Evolutionary conservation across 257 asterid species (phyloP).

Genomic region (Coffea eugenioides): DNA sequence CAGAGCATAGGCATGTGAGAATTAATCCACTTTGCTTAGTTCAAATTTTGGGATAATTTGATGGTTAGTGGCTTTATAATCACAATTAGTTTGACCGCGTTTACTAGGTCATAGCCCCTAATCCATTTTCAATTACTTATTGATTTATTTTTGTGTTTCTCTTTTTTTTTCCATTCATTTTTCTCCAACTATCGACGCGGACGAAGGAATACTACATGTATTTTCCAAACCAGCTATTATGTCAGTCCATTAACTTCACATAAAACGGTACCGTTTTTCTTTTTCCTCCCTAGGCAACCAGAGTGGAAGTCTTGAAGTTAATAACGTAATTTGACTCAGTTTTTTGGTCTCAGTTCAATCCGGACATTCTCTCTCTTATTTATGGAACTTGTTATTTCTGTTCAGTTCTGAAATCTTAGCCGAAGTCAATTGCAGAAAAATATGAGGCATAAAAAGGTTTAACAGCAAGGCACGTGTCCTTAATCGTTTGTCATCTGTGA

Average conservation of each 20-base stretch:
- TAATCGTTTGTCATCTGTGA: neutral
- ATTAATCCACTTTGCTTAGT: neutral
- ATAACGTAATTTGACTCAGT: neutral
- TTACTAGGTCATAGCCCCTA: neutral
- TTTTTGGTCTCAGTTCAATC: neutral
- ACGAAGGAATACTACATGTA: constrained; percentile 5
- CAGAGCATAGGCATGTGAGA: constrained; percentile 27
- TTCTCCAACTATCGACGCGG: neutral
- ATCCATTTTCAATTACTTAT: neutral
- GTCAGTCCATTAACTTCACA: neutral
- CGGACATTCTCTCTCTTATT: neutral
- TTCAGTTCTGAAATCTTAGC: neutral
- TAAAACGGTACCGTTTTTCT: neutral
- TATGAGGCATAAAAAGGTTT: neutral
- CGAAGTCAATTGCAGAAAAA: neutral
- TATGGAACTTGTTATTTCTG: constrained; percentile 3
- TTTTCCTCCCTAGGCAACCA: too few species aligned
- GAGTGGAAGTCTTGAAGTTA: neutral
- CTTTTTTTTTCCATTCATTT: neutral
- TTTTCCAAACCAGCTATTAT: neutral
- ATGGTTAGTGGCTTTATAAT: neutral
- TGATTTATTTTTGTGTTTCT: too few species aligned
- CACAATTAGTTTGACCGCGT: neutral
- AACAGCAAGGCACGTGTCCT: neutral
- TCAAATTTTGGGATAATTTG: neutral